These are phyloP conservation scores for Camellia oleifera DNA, from an alignment of 179 eudicot species.

Conservation along the genomic window DNA sequence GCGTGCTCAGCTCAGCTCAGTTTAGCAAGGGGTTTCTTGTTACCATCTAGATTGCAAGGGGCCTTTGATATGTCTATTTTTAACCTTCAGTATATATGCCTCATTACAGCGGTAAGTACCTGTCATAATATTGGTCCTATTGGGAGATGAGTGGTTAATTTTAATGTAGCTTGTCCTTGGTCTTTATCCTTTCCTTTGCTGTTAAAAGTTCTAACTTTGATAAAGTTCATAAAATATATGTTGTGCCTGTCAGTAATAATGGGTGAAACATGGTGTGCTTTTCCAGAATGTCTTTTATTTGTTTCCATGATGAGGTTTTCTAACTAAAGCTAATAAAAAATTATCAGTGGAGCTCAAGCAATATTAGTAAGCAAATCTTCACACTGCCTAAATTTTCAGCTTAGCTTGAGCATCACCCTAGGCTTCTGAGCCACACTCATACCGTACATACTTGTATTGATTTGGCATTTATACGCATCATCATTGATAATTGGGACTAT, in stretches of 20 bases:
- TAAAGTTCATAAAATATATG: not conserved
- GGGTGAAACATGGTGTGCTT: no score
- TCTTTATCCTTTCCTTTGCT: not conserved
- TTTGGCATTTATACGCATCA: no score
- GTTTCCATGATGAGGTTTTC: not conserved
- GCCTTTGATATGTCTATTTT: not conserved
- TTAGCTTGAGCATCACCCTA: not conserved
- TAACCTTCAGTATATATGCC: not conserved
- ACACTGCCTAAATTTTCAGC: not conserved
- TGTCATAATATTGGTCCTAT: no score
- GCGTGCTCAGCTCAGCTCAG: not conserved
- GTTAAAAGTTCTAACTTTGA: not conserved
- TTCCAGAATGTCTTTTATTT: not conserved
- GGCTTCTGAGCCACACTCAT: no score
- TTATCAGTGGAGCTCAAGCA: not conserved
- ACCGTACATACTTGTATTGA: no score
- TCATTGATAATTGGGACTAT: no score
- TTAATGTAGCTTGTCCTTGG: not conserved
- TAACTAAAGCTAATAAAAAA: slow-evolving; percentile 4
- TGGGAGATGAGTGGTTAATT: no score
- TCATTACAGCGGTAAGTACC: not conserved
- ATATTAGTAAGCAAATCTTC: not conserved
- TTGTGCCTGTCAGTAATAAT: not conserved
- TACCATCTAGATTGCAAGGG: not conserved
- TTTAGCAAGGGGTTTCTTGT: not conserved